Base-by-base conservation (phyloP, 768 basidiomycete genomes). In the Gymnopilus dilepis region DNA sequence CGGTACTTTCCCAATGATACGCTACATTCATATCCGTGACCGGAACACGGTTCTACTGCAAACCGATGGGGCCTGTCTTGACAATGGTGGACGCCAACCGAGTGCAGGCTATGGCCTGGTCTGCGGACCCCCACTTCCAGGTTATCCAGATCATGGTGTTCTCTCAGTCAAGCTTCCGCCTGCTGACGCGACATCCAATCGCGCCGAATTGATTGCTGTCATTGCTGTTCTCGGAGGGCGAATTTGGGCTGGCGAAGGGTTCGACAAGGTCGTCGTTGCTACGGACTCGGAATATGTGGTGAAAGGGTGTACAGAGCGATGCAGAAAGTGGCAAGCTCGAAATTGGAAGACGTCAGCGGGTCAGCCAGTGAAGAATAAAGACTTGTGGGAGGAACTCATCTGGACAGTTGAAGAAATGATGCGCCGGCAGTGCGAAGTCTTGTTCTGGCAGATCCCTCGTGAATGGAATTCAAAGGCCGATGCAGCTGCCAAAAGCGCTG, bases 251-350 rank as follows among this genome's bases (percentile, higher is more conserved):
- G 59, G 50, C 17, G 63, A 64, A 28, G 59, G 59, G 3, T 60
- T 64, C 24, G 21, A 51, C 24, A 60, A 34, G n/a, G 41, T 64
- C 3, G 63, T 64, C 17, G 34, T 64, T 26, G 63, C 63, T 19
- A 64, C 63, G 3, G 63, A 64, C 41, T 64, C 63, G 4, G 63
- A 64, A 31, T 64, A 64, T n/a, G 19, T 64, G 3, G 63, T 58
- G 5, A 21, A 43, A 24, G 63, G 63, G 9, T 54, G 42, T 19
- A 57, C 53, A 22, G 59, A 60, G 40, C 60, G 53, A 47, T 40
- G 59, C 3, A 56, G 54, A 12, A 37, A 21, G 41, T 64, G 63
- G 63, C 41, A 47, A 7, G 21, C 24, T n/a, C 58, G 45, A 7
- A 57, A 52, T 1, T 63, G 62, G 62, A 63, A 48, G 62, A 63